A percentile compares a stretch with the other conserved stretches of the same genome.
Evolutionary conservation across 176 grass and related monocot species (phyloP).

Genomic region (Aegilops longissima): DNA sequence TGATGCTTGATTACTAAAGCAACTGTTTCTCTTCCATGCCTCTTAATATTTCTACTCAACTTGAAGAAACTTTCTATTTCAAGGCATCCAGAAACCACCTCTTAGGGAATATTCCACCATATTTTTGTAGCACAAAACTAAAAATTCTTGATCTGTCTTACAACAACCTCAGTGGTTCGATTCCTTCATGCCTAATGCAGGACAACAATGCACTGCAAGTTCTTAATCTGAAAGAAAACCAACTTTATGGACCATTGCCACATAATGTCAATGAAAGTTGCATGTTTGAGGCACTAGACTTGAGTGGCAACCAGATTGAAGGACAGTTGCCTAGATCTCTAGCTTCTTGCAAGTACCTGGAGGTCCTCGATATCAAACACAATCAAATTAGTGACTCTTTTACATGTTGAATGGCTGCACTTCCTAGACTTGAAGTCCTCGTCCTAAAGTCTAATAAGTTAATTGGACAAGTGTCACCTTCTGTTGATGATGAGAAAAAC

Average conservation of each 20-base stretch:
- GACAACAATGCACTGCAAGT: neutral
- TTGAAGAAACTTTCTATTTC: neutral
- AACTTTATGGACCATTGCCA: neutral
- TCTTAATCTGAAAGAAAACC: constrained; percentile 12
- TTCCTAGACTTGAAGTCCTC: neutral
- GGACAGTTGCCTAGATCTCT: neutral
- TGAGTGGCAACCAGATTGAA: neutral
- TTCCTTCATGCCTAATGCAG: constrained; percentile 28
- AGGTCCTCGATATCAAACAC: neutral
- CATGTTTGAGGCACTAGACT: neutral
- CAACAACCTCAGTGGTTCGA: constrained; percentile 15
- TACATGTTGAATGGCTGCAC: neutral
- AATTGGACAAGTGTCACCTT: neutral
- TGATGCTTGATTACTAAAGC: neutral
- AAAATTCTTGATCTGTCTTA: neutral
- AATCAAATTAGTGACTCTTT: neutral
- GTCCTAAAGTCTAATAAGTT: neutral
- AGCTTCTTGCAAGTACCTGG: neutral
- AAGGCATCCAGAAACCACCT: constrained; percentile 17
- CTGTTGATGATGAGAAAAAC: neutral
- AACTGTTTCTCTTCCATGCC: neutral
- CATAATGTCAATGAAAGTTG: neutral
- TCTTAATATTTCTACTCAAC: neutral
- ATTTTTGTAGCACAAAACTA: neutral
- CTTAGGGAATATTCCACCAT: neutral